Evolutionary conservation across 257 asterid species (phyloP), one percentile per base, ranked within the genome.

Genomic region (Penstemon davidsonii): DNA sequence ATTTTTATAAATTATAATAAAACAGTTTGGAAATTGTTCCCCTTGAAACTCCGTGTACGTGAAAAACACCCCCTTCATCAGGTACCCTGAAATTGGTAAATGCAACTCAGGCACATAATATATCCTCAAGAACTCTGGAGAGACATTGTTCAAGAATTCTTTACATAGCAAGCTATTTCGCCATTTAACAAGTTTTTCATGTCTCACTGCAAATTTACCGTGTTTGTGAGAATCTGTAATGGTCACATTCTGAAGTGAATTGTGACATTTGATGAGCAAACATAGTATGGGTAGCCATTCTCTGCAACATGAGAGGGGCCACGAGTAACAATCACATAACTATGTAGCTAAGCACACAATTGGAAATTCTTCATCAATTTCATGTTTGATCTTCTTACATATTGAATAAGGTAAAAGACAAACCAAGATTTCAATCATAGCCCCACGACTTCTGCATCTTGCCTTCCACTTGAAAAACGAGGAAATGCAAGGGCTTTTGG

Each of bases 181-280:
- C 69, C 65, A 62, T n/a, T 54, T 54, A 33, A 43, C 39, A 13
- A 74, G 71, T 13, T 50, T 43, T 10, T 62, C 68, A 6, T 36
- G 74, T 55, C 40, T 60, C 57, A 74, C 12, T 9, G 54, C 64
- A 55, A 74, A 8, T 43, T 8, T 62, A 36, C 74, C 60, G 15
- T 39, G 74, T 19, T 40, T 59, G 42, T 60, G 53, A 39, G 11
- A 37, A 39, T 69, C 59, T 60, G 68, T 66, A 6, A 78, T 41
- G 15, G 58, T 44, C 38, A 70, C 64, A 5, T 39, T 66, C 68
- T 58, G 44, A 4, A 74, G 77, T 7, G 38, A 49, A 55, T 55
- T 41, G 7, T 70, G 72, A 40, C 70, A 55, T 6, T 66, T 64
- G 40, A 78, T 11, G 51, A 74, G 62, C 71, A 78, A 33, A 18